Evolutionary conservation across 2,329 filamentous ascomycete species (phyloP).

Genomic region (Aspergillus sp.): DNA sequence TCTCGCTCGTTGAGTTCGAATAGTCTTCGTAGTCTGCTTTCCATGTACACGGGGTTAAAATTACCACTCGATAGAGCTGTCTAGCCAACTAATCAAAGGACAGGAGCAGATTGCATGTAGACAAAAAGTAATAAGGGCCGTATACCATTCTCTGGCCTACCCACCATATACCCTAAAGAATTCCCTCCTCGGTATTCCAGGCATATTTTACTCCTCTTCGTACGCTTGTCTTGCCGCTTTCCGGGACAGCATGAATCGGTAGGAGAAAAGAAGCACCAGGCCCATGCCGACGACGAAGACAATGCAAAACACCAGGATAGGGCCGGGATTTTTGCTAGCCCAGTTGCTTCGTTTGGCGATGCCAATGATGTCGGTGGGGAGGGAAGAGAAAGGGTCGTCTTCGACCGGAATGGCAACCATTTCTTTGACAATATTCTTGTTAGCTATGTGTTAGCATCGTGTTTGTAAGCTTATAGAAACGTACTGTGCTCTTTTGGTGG

Average conservation of each 20-base stretch:
- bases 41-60: background rate
- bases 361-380: conserved; percentile 12
- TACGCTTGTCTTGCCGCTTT: conserved; percentile 19
- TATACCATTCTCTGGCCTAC: too few species aligned
- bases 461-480: background rate
- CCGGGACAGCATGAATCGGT: conserved; percentile 34
- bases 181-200: background rate
- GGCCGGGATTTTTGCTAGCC: conserved; percentile 50
- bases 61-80: background rate
- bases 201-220: conserved; percentile 3
- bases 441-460: background rate
- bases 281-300: conserved; percentile 49
- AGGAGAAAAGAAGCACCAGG: conserved; percentile 44
- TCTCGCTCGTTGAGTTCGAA: background rate
- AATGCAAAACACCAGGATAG: conserved; percentile 56
- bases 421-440: background rate
- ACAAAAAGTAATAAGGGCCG: background rate
- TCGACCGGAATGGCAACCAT: conserved; percentile 19
- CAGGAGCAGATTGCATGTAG: background rate
- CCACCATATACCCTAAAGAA: too few species aligned
- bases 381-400: background rate
- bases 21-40: too few species aligned
- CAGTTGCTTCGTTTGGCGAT: conserved; percentile 44
- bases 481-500: background rate
- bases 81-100: background rate